Conservation (phyloP, 2,329 filamentous ascomycete genomes). For the Colletotrichum lindemuthianum region DNA sequence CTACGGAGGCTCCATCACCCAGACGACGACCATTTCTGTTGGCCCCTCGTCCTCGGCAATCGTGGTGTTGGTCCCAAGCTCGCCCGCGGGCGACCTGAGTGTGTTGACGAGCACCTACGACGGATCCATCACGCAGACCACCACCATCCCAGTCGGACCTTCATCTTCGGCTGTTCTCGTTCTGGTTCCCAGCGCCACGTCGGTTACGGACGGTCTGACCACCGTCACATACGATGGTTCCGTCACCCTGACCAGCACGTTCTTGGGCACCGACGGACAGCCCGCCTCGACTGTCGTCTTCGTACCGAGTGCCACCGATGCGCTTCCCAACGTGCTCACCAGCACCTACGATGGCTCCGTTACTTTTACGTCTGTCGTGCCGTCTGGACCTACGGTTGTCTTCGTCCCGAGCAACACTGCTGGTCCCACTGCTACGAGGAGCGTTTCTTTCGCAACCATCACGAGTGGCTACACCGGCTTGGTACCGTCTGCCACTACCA, state of each 20-base stretch:
- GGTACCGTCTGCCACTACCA: constrained; percentile 11
- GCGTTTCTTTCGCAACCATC: constrained; percentile 22
- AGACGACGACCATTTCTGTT: neutral
- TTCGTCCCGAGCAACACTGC: neutral
- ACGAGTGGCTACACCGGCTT: constrained; percentile 14
- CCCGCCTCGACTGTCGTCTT: constrained; percentile 2
- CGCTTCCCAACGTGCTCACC: neutral
- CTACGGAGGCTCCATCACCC: constrained; percentile 16
- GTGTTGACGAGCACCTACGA: constrained; percentile 11
- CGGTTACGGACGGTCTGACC: neutral
- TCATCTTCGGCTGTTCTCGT: neutral
- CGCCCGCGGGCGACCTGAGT: neutral
- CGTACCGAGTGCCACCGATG: neutral
- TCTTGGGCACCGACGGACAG: constrained; percentile 1
- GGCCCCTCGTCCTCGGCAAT: constrained; percentile 3
- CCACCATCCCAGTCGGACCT: neutral
- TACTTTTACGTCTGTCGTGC: neutral
- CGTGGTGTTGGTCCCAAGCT: constrained; percentile 5
- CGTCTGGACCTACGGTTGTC: neutral
- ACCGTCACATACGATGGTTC: constrained; percentile 16
- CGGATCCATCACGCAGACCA: constrained; percentile 4
- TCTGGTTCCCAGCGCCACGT: constrained; percentile 1
- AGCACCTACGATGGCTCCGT: constrained; percentile 7
- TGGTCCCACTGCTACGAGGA: neutral
- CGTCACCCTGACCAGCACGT: neutral